Evolutionary conservation across 1,139 yeast species (phyloP), one percentile per base, ranked within the genome.

Genomic region (Yamadazyma spencermartinsiae): DNA sequence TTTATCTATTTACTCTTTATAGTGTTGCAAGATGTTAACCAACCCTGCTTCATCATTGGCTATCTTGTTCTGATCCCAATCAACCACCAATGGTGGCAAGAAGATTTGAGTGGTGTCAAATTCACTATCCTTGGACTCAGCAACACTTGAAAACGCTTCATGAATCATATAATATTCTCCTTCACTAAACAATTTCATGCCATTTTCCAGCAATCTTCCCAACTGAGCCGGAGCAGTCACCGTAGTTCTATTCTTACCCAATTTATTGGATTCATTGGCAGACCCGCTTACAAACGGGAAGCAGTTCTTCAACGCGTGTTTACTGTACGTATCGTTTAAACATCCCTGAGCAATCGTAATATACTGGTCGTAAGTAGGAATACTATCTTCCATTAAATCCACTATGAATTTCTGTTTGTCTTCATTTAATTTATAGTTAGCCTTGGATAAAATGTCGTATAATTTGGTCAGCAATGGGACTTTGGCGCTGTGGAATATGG

Each of bases 351-450:
- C 51, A 37, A 72, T 60, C 26, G 53, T 41, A 30, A 50, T 50
- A 50, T 67, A 72, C 48, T 71, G 76, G 49, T 68, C 74, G 45
- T 56, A 71, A 4, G 76, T 71, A 25, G 77, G 77, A 61, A 72
- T 63, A 35, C 61, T 59, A 46, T 68, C 58, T 19, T 63, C 61
- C 65, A 61, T 58, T 46, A 68, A 53, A 48, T 72, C 75, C 36
- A 72, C 48, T 38, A 60, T 60, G 43, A 72, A 68, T 39, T 59
- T 53, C 27, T 49, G 48, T 35, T 56, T 55, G 26, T 57, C 50
- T 19, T 52, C 51, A 40, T 63, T 62, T 36, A 65, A 49, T 20
- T 57, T 54, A 33, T 39, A 42, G 38, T 60, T 59, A 1, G 75
- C 69, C 46, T 58, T 58, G 34, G 61, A 58, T 43, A 72, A 59